phyloP scores from a whole-genome alignment of 2,329 filamentous ascomycete species.

The Aspergillus neotritici region DNA sequence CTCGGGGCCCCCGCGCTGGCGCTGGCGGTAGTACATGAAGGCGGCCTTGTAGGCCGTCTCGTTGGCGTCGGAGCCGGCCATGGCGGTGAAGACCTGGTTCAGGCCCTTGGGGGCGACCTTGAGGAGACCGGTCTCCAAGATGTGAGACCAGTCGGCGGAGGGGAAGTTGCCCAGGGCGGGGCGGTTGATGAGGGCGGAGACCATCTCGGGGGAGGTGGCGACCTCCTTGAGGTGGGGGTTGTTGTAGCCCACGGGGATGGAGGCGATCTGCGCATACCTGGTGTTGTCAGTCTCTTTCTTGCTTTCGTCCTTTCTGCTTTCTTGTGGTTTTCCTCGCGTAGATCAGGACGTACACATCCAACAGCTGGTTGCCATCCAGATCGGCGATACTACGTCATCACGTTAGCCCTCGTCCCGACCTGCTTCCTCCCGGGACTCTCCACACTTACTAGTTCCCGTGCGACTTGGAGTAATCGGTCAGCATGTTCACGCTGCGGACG shows the following conservation, averaged over 20 bases:
- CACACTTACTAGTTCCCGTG: slow-evolving; percentile 65
- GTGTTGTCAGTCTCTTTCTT: neutral
- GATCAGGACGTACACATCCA: slow-evolving; percentile 43
- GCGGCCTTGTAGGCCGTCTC: slow-evolving; percentile 93
- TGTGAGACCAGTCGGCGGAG: slow-evolving; percentile 71
- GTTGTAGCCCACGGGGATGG: slow-evolving; percentile 89
- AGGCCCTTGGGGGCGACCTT: slow-evolving; percentile 76
- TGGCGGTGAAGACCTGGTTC: slow-evolving; percentile 84
- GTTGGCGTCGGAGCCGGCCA: slow-evolving; percentile 86
- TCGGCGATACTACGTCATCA: slow-evolving; percentile 40
- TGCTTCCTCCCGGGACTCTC: neutral
- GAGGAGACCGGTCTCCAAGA: slow-evolving; percentile 74
- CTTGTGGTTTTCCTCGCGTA: neutral
- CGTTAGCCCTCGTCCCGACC: slow-evolving; percentile 15
- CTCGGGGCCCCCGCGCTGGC: slow-evolving; percentile 69
- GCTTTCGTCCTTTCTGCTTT: no score
- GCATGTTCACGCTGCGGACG: slow-evolving; percentile 77
- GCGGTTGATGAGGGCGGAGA: slow-evolving; percentile 74
- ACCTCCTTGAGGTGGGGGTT: slow-evolving; percentile 68
- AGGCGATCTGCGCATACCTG: slow-evolving; percentile 85
- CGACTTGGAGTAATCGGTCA: slow-evolving; percentile 68
- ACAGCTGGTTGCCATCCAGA: slow-evolving; percentile 46
- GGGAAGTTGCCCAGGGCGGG: slow-evolving; percentile 90
- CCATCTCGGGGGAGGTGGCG: slow-evolving; percentile 72
- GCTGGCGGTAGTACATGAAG: slow-evolving; percentile 84